These are phyloP conservation scores for Rhynchospora tenuis DNA, from an alignment of 176 grass and related monocot species.

Conservation along the genomic window DNA sequence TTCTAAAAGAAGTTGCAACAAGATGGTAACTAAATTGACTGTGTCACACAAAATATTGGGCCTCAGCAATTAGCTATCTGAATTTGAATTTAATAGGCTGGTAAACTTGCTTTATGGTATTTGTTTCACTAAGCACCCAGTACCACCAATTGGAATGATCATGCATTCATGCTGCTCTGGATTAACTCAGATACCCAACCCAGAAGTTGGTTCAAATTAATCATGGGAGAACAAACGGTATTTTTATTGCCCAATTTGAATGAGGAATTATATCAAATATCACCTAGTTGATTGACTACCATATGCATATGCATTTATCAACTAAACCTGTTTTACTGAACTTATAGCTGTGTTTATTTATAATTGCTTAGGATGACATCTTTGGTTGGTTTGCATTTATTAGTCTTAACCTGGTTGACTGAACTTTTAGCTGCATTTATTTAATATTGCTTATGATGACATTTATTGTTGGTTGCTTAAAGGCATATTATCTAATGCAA, in stretches of 20 bases:
- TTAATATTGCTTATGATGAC: not conserved
- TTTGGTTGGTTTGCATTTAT: not conserved
- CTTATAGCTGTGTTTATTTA: not conserved
- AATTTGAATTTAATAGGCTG: not conserved
- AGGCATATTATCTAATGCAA: conserved; percentile 93
- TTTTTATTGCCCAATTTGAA: not conserved
- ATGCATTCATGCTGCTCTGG: not conserved
- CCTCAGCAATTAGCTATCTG: not conserved
- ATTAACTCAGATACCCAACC: not conserved
- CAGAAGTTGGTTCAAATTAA: not conserved
- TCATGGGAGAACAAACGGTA: not conserved
- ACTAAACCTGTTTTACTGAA: not conserved
- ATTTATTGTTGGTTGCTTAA: conserved; percentile 1
- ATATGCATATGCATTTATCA: not conserved
- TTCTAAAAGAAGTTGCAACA: too few relatives aligned
- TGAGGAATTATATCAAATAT: not conserved
- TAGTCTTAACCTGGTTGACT: not conserved
- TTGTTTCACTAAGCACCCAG: not conserved
- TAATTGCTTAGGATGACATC: not conserved
- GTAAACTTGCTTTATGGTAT: not conserved
- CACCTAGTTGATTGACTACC: not conserved
- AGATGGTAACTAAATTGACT: not conserved
- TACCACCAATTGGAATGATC: not conserved
- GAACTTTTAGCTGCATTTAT: not conserved
- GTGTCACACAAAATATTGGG: not conserved